Conservation (phyloP, 768 basidiomycete species). For the Leccinum rimulosum region DNA sequence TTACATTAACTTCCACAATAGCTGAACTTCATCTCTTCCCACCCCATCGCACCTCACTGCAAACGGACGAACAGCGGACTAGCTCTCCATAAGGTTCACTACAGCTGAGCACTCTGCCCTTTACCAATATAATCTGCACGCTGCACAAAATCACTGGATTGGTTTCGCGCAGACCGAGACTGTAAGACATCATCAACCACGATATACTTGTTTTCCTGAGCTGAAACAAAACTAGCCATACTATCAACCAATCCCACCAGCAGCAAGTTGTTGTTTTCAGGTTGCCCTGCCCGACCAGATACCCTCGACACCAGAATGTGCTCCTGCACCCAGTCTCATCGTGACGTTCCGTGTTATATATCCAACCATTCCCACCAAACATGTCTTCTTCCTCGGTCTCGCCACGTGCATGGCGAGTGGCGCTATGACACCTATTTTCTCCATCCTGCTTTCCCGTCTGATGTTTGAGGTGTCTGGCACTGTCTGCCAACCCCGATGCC, state of each 20-base stretch:
- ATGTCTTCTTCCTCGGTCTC: constrained; percentile 67
- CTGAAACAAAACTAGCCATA: constrained; percentile 37
- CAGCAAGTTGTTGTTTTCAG: constrained; percentile 2
- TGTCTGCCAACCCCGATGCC: constrained; percentile 66
- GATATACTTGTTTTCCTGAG: not conserved
- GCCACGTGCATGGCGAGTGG: constrained; percentile 70
- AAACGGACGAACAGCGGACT: too few relatives aligned
- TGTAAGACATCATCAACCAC: constrained; percentile 20
- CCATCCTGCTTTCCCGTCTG: constrained; percentile 80
- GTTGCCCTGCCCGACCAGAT: not conserved
- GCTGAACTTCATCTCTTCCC: too few relatives aligned
- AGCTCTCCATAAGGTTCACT: not conserved
- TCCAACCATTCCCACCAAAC: constrained; percentile 74
- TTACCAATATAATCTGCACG: constrained; percentile 48
- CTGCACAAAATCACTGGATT: constrained; percentile 47
- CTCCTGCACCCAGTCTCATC: constrained; percentile 22
- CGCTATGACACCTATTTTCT: constrained; percentile 88
- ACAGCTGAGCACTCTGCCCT: constrained; percentile 45
- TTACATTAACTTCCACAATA: too few relatives aligned
- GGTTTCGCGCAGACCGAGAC: constrained; percentile 55
- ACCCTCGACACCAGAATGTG: not conserved
- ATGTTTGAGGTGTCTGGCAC: constrained; percentile 76
- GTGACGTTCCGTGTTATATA: constrained; percentile 53
- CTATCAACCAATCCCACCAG: constrained; percentile 45
- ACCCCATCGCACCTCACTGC: too few relatives aligned